Evolutionary conservation across 208 protist species (phyloP).

Genomic region (Tetramitus jugosus): DNA sequence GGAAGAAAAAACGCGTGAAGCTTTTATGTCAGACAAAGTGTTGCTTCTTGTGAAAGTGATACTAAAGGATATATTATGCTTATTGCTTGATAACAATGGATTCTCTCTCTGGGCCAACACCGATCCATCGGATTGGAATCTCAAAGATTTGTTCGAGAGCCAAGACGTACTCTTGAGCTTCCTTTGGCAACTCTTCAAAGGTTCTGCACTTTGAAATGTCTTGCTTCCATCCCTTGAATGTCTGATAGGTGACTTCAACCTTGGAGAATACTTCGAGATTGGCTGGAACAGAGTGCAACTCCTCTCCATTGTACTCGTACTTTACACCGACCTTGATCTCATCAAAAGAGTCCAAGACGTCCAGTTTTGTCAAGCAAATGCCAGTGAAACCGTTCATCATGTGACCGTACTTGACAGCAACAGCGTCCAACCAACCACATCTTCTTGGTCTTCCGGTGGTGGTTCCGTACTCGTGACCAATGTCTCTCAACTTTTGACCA

Average conservation of each 20-base stretch:
- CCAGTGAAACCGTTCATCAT: constrained; percentile 43
- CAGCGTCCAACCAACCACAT: constrained; percentile 44
- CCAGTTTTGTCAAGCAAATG: constrained; percentile 55
- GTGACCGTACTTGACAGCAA: constrained; percentile 37
- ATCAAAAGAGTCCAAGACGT: constrained; percentile 39
- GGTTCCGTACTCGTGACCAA: constrained; percentile 59
- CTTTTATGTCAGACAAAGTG: too few relatives aligned
- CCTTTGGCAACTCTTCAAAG: constrained; percentile 42
- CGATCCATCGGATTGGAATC: constrained; percentile 42
- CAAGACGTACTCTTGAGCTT: constrained; percentile 42
- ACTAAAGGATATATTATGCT: too few relatives aligned
- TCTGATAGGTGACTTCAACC: constrained; percentile 52
- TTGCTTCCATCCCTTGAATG: constrained; percentile 49
- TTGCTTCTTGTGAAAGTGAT: too few relatives aligned
- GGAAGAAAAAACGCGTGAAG: too few relatives aligned
- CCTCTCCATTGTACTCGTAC: constrained; percentile 42
- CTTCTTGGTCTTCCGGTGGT: constrained; percentile 51
- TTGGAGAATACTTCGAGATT: constrained; percentile 30
- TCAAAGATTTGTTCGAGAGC: constrained; percentile 42
- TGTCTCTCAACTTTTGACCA: constrained; percentile 28
- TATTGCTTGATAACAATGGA: neutral
- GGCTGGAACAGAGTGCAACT: constrained; percentile 26
- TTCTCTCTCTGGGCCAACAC: constrained; percentile 43
- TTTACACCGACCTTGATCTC: constrained; percentile 44
- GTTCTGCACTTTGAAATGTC: constrained; percentile 40